These are phyloP conservation scores for Drechslerella dactyloides DNA, from an alignment of 2,329 filamentous ascomycete species.

Conservation along the genomic window DNA sequence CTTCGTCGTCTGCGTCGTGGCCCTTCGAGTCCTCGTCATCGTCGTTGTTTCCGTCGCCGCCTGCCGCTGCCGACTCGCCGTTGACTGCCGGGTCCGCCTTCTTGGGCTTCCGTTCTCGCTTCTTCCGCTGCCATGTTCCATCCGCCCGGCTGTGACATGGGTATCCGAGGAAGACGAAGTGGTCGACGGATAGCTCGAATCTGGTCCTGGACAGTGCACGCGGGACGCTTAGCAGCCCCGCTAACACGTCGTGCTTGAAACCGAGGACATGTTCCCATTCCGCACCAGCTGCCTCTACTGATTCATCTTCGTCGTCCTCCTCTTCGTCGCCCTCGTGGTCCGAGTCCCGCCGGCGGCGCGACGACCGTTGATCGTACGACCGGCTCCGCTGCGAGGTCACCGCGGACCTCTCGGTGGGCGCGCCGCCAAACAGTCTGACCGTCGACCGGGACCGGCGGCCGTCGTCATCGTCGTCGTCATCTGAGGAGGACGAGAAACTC, in stretches of 20 bases:
- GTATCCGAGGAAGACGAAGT: slow-evolving; percentile 79
- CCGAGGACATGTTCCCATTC: slow-evolving; percentile 75
- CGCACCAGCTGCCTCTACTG: slow-evolving; percentile 60
- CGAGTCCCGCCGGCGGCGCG: slow-evolving; percentile 40
- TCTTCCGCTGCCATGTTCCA: slow-evolving; percentile 75
- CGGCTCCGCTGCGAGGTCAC: slow-evolving; percentile 50
- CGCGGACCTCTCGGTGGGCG: slow-evolving; percentile 50
- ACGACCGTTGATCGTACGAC: slow-evolving; percentile 39
- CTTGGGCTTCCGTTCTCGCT: slow-evolving; percentile 59
- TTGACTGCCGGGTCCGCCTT: slow-evolving; percentile 1
- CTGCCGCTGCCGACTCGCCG: slow-evolving; percentile 37
- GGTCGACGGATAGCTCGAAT: slow-evolving; percentile 82
- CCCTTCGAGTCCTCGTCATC: slow-evolving; percentile 56
- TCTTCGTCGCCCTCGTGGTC: slow-evolving; percentile 57
- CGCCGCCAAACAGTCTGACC: slow-evolving; percentile 46
- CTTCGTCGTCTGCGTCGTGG: slow-evolving; percentile 56
- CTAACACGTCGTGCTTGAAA: slow-evolving; percentile 76
- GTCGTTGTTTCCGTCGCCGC: slow-evolving; percentile 57
- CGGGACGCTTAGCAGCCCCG: slow-evolving; percentile 78
- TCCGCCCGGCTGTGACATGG: slow-evolving; percentile 82
- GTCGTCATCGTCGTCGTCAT: slow-evolving; percentile 53
- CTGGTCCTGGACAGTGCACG: slow-evolving; percentile 78
- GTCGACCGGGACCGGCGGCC: slow-evolving; percentile 56
- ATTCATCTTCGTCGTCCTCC: slow-evolving; percentile 59
- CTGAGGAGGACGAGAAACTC: slow-evolving; percentile 52